Base-by-base conservation (phyloP, 1,284 basidiomycete species). In the Porogramme epimiltina region DNA sequence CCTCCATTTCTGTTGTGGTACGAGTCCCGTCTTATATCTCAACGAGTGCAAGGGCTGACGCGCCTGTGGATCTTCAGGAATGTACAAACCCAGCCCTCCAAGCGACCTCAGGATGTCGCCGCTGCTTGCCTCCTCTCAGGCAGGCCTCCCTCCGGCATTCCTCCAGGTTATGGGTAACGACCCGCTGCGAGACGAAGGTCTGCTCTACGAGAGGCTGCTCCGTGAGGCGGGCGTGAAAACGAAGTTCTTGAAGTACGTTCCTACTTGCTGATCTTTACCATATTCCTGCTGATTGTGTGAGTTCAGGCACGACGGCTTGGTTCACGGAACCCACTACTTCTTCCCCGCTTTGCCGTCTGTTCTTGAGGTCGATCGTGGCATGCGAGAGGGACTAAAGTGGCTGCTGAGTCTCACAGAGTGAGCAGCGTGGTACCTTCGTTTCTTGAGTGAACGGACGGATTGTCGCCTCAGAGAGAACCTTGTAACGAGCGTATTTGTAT, bases 141-240 rank as follows among this genome's bases (percentile, higher is more conserved):
- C 19, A 3, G 60, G 49, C 18, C 55, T 66, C 3, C 55, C 64
- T 8, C 57, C 60, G 2, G 47, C 59, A 9, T 63, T 52, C 55
- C 24, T 66, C 3, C 64, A 66, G 42, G 46, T 62, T 8, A 41
- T 39, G 20, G 63, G 54, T 6, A 37, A 48, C 23, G 63, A 65
- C 37, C 58, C 60, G 11, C 40, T 62, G n/a, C 51, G 63, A 16
- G 64, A 67, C 42, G 63, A 66, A 20, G 62, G 58, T 3, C 22
- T 60, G 10, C 39, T 64, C 1, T 64, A 65, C 42, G 61, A 59
- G 24, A 55, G 54, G 36, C 42, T 61, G 10, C 45, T 65, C 6
- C 52, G 54, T 8, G 62, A 63, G 38, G 57, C 55, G 1, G 59
- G 56, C 9, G 60, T 62, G 8, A 40, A 52, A 38, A 60, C 58